Conservation (phyloP, 768 basidiomycete genomes). For the Rhodotorula sphaerocarpa region DNA sequence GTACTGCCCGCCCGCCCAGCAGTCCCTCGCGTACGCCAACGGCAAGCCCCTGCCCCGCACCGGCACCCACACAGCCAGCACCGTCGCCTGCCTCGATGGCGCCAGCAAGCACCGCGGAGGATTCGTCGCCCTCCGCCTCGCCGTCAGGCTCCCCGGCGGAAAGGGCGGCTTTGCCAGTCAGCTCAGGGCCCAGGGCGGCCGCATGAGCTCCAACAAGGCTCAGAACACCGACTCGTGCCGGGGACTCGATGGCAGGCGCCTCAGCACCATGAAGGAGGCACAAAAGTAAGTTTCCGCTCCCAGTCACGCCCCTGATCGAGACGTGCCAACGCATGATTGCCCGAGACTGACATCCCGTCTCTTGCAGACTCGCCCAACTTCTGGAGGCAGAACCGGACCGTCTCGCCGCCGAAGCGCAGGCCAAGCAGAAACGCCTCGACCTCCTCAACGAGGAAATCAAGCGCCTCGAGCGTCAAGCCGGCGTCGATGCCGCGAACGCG, state of each 20-base stretch:
- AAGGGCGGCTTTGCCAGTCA: constrained; percentile 98
- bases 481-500: constrained; percentile 35
- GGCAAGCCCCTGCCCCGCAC: constrained; percentile 15
- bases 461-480: constrained; percentile 45
- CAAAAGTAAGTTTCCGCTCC: constrained; percentile 58
- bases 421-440: constrained; percentile 33
- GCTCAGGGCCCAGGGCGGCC: constrained; percentile 88
- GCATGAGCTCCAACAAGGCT: constrained; percentile 94
- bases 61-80: neutral
- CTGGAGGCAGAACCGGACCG: constrained; percentile 76
- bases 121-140: constrained; percentile 63
- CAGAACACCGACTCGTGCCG: constrained; percentile 62
- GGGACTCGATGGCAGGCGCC: constrained; percentile 76
- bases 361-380: constrained; percentile 65
- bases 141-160: constrained; percentile 69
- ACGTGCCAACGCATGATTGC: too few species aligned
- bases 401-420: constrained; percentile 37
- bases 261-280: constrained; percentile 93
- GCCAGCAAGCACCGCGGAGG: neutral
- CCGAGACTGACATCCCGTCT: neutral
- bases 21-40: constrained; percentile 14
- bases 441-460: constrained; percentile 37
- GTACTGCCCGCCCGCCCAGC: constrained; percentile 2
- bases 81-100: neutral
- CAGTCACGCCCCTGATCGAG: too few species aligned